These are phyloP conservation scores for Xylaria castorea DNA, from an alignment of 495 filamentous ascomycete genomes.

Conservation along the genomic window DNA sequence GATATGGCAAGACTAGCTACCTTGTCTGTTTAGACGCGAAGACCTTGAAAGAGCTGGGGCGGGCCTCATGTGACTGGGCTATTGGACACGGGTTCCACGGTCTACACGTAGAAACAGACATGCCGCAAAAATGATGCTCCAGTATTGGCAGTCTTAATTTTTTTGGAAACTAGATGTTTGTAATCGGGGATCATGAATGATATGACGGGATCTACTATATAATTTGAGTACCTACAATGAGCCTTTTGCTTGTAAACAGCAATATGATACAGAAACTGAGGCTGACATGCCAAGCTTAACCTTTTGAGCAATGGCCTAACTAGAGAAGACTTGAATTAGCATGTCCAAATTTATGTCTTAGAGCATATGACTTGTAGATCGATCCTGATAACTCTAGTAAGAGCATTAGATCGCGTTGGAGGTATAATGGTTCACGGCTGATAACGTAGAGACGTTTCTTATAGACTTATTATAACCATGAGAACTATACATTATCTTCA, in stretches of 20 bases:
- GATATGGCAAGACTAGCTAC: constrained; percentile 66
- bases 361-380: background rate
- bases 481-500: background rate
- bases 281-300: background rate
- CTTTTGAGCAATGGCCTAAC: background rate
- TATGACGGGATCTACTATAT: background rate
- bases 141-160: background rate
- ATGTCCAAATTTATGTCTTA: background rate
- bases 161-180: background rate
- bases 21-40: constrained; percentile 72
- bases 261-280: background rate
- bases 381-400: background rate
- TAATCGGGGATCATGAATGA: background rate
- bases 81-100: constrained; percentile 80
- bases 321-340: background rate
- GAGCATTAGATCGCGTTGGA: background rate
- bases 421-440: background rate
- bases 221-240: background rate
- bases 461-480: background rate
- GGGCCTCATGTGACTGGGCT: constrained; percentile 66
- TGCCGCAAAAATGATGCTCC: background rate
- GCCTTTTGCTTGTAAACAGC: background rate
- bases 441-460: background rate
- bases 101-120: constrained; percentile 45
- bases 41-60: constrained; percentile 68